These are phyloP conservation scores for Punica granatum DNA, from an alignment of 345 rosid genomes.

Conservation along the genomic window DNA sequence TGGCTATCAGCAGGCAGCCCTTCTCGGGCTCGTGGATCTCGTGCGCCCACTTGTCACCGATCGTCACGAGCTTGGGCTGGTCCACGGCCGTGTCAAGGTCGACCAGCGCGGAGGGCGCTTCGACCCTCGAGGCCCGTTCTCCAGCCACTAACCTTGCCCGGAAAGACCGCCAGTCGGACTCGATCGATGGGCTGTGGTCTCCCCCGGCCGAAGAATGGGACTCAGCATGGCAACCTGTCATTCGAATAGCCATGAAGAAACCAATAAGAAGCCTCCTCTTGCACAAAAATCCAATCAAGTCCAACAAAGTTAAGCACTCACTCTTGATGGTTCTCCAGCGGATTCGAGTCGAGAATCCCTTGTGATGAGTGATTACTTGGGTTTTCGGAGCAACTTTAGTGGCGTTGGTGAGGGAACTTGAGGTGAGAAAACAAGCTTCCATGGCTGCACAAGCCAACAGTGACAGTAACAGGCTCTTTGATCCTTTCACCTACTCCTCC, in stretches of 20 bases:
- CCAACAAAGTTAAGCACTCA: neutral
- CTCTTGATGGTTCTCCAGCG: slow-evolving; percentile 22
- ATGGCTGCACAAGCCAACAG: slow-evolving; percentile 18
- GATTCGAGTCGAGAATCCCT: slow-evolving; percentile 24
- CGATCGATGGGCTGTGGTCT: slow-evolving; percentile 10
- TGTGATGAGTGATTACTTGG: slow-evolving; percentile 28
- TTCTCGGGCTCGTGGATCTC: slow-evolving; percentile 63
- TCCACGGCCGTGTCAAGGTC: slow-evolving; percentile 31
- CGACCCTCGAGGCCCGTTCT: slow-evolving; percentile 30
- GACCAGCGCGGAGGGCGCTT: slow-evolving; percentile 23
- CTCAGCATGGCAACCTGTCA: slow-evolving; percentile 43
- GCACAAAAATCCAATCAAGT: neutral
- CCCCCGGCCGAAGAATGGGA: slow-evolving; percentile 11
- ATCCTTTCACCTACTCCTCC: neutral
- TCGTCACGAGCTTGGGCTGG: slow-evolving; percentile 19
- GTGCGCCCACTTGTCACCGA: slow-evolving; percentile 81
- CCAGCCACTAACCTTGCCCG: slow-evolving; percentile 69
- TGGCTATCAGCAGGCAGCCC: slow-evolving; percentile 81
- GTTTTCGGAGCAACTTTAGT: slow-evolving; percentile 38
- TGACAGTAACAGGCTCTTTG: neutral
- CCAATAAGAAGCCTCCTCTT: neutral
- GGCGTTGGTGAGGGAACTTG: slow-evolving; percentile 46
- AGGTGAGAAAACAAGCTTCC: slow-evolving; percentile 69
- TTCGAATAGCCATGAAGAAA: neutral
- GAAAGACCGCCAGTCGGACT: slow-evolving; percentile 64